These are phyloP conservation scores for Cryptococcus depauperatus DNA, from an alignment of 1,284 basidiomycete species.

Conservation along the genomic window DNA sequence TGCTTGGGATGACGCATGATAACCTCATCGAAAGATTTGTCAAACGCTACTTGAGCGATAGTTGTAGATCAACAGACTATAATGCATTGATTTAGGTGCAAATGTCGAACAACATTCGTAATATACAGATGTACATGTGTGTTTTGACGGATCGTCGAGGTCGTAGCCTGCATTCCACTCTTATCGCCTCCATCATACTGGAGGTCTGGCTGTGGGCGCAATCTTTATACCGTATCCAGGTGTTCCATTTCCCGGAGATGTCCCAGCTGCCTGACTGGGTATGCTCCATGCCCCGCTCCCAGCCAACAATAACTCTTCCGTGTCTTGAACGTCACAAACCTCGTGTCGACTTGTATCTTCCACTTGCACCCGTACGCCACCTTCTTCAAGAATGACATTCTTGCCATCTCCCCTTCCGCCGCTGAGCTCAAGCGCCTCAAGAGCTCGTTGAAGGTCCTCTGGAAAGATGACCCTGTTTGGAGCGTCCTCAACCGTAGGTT, in stretches of 20 bases:
- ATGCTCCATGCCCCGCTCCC: conserved; percentile 10
- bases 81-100: neutral
- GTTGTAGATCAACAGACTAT: no score
- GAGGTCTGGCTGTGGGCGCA: conserved; percentile 35
- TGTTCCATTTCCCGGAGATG: conserved; percentile 10
- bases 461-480: conserved; percentile 82
- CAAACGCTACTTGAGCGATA: no score
- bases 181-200: conserved; percentile 13
- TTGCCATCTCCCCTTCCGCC: conserved; percentile 19
- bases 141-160: no score
- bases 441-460: conserved; percentile 74
- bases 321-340: conserved; percentile 1
- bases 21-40: no score
- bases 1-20: conserved; percentile 42
- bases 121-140: neutral
- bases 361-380: conserved; percentile 37
- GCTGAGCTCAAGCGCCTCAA: conserved; percentile 49
- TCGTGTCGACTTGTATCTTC: conserved; percentile 28
- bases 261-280: conserved; percentile 10
- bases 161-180: no score
- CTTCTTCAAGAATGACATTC: conserved; percentile 37
- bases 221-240: conserved; percentile 26
- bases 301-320: conserved; percentile 17
- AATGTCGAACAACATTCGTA: neutral
- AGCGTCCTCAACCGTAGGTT: conserved; percentile 80